Base-by-base conservation (phyloP, 805 yeast species). In the Saturnispora diversa region DNA sequence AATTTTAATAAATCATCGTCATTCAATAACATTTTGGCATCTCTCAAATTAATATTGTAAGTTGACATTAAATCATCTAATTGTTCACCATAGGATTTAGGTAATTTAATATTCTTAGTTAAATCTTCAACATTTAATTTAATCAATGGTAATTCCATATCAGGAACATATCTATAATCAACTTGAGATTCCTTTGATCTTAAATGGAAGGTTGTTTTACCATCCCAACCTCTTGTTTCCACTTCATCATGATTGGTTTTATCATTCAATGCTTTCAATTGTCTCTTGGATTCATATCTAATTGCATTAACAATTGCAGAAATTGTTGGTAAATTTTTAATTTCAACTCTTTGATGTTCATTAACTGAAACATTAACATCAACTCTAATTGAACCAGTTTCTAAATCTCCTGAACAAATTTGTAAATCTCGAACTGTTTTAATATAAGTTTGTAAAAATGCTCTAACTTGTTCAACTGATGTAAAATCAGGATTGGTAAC, bases 221-320 rank as follows among this genome's bases (percentile, higher is more conserved):
- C 97, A 52, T 81, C 80, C 96, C 97, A 92, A 15, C 95, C 92
- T 54, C 97, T 70, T 0, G 98, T 92, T 53, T 88, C 95, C 19
- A 52, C 52, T 9, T 43, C 47, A 2, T 37, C 6, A 13, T 32
- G 32, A 6, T 51, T 47, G 1, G 43, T 43, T 1, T 46, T 47
- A 2, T 61, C 60, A 6, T 64, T 52, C 43, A n/a, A n/a, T n/a
- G n/a, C n/a, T n/a, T 70, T 54, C 8, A 83, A 55, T 56, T 92
- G 98, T 43, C 98, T 69, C 15, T 60, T 56, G 53, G 75, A 84
- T 58, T 88, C 97, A 52, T 64, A 74, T 45, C 72, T 69, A 21
- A 87, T 72, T 0, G 98, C 96, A 39, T 73, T 75, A 11, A 72
- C 64, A 13, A 90, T 84, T 6, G 94, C 88, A 12, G 85, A 72